phyloP scores from a whole-genome alignment of 306 rosid species.

The Quercus aquifolioides region DNA sequence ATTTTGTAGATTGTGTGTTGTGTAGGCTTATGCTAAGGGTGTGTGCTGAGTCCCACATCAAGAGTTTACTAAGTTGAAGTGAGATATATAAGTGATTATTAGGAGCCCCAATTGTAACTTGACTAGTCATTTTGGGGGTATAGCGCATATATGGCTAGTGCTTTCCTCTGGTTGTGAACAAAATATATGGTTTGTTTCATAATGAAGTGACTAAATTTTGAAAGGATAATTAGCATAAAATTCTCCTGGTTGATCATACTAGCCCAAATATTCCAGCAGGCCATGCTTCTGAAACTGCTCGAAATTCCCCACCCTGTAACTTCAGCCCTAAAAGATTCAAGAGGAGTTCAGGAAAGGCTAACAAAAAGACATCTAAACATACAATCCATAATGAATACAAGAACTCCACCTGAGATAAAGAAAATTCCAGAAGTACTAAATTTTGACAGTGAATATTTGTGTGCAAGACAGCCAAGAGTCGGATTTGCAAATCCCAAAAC shows the following conservation, averaged over 20 bases:
- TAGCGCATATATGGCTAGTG: too few species aligned
- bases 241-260: background rate
- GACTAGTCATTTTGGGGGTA: too few species aligned
- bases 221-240: background rate
- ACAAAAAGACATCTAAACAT: background rate
- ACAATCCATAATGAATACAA: background rate
- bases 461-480: background rate
- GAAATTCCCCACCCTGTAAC: background rate
- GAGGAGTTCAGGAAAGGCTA: background rate
- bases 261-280: background rate
- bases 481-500: slow-evolving; percentile 4
- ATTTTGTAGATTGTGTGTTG: too few species aligned
- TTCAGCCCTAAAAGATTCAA: background rate
- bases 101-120: too few species aligned
- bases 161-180: too few species aligned
- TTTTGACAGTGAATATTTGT: background rate
- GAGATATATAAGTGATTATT: too few species aligned
- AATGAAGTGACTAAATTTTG: background rate
- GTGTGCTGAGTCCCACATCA: too few species aligned
- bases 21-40: too few species aligned
- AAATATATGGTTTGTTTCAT: too few species aligned
- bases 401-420: background rate
- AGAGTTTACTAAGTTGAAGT: too few species aligned
- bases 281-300: background rate
- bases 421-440: slow-evolving; percentile 2